phyloP scores from a whole-genome alignment of 805 yeast genomes.

The Clavispora fructus region DNA sequence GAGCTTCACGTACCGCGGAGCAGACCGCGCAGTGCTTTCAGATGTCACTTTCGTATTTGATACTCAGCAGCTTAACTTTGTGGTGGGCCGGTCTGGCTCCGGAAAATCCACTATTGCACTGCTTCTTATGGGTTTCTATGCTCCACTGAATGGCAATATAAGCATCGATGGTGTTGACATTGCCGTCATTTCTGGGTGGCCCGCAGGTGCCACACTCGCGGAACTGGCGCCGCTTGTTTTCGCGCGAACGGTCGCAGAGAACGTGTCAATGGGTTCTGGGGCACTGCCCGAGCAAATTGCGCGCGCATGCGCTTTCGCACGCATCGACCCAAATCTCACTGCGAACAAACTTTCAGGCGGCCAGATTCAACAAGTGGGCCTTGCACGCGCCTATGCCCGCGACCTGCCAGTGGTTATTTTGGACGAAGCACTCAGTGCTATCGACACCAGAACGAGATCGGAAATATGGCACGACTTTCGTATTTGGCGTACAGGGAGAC shows the following conservation, averaged over 20 bases:
- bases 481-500: constrained; percentile 56
- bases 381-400: constrained; percentile 77
- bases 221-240: constrained; percentile 70
- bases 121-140: constrained; percentile 58
- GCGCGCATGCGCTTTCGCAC: not conserved
- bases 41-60: constrained; percentile 43
- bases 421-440: constrained; percentile 84
- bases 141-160: constrained; percentile 48
- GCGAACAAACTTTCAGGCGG: constrained; percentile 69
- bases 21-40: constrained; percentile 46
- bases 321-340: not conserved
- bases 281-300: not conserved
- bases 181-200: not conserved
- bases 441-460: constrained; percentile 52
- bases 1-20: constrained; percentile 57
- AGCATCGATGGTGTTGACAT: constrained; percentile 40
- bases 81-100: constrained; percentile 87
- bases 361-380: constrained; percentile 74
- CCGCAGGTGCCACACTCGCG: constrained; percentile 50
- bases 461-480: constrained; percentile 47
- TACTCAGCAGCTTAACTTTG: constrained; percentile 46
- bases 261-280: not conserved
- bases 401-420: constrained; percentile 71
- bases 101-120: constrained; percentile 84
- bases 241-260: constrained; percentile 1